These are phyloP conservation scores for Amanita subjunquillea DNA, from an alignment of 768 basidiomycete genomes.

Conservation along the genomic window DNA sequence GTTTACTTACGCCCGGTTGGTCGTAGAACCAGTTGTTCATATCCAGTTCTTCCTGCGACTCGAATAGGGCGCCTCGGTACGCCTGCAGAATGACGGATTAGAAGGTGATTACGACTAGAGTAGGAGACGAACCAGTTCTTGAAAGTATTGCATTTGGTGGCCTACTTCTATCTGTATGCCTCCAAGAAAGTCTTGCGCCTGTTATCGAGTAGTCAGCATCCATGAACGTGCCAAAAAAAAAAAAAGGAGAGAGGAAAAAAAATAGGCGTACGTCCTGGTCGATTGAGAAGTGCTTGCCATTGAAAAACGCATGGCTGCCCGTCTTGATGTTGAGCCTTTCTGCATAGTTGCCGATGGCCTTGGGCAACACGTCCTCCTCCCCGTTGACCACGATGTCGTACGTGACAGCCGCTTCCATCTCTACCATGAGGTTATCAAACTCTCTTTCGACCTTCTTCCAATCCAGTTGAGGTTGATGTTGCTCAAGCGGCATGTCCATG, in stretches of 20 bases:
- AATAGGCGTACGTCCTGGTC: constrained; percentile 38
- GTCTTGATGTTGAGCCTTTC: constrained; percentile 46
- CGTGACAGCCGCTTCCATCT: constrained; percentile 21
- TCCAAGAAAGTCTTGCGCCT: constrained; percentile 51
- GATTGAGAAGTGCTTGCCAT: constrained; percentile 71
- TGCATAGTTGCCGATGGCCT: constrained; percentile 41
- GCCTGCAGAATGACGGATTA: constrained; percentile 28
- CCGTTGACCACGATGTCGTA: constrained; percentile 14
- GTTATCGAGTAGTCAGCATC: neutral
- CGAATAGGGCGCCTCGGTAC: constrained; percentile 45
- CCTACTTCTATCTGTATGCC: constrained; percentile 49
- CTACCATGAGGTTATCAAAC: constrained; percentile 19
- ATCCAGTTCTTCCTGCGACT: constrained; percentile 33
- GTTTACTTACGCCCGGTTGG: constrained; percentile 56
- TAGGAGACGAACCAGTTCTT: constrained; percentile 48
- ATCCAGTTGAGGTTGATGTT: neutral
- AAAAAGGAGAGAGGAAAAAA: neutral
- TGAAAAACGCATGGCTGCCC: constrained; percentile 58
- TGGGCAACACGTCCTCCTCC: constrained; percentile 14
- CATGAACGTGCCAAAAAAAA: too few relatives aligned
- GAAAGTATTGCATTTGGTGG: constrained; percentile 55
- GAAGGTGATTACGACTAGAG: neutral
- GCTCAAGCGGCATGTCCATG: neutral
- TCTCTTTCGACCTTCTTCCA: neutral
- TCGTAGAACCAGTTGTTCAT: constrained; percentile 85